These are phyloP conservation scores for Myriangium duriaei DNA, from an alignment of 2,329 filamentous ascomycete species.

Conservation along the genomic window DNA sequence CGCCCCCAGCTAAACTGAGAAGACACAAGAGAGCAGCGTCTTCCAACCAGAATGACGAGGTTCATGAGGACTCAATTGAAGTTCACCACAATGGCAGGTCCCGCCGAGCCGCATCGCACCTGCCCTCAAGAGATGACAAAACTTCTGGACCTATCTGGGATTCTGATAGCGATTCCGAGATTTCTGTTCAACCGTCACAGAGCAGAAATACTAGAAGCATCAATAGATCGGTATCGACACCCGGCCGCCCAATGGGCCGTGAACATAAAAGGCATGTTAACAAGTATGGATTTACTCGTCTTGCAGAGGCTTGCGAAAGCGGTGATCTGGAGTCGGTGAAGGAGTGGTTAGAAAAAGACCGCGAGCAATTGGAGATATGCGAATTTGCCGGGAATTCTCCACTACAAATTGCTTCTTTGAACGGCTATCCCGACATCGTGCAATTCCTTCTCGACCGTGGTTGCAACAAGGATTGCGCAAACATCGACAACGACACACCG, in stretches of 20 bases:
- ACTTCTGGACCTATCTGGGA: slow-evolving; percentile 36
- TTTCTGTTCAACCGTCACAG: slow-evolving; percentile 47
- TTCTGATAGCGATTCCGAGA: slow-evolving; percentile 41
- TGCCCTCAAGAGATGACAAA: slow-evolving; percentile 21
- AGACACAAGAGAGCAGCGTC: slow-evolving; percentile 52
- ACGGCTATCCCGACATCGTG: slow-evolving; percentile 78
- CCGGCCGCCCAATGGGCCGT: slow-evolving; percentile 41
- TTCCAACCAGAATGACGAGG: slow-evolving; percentile 47
- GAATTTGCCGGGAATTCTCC: slow-evolving; percentile 97
- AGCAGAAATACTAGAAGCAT: slow-evolving; percentile 41
- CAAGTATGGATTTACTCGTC: slow-evolving; percentile 77
- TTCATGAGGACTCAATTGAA: slow-evolving; percentile 29
- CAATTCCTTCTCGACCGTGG: slow-evolving; percentile 73
- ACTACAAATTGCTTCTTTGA: slow-evolving; percentile 80
- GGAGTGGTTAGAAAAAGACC: slow-evolving; percentile 60
- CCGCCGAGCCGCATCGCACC: slow-evolving; percentile 40
- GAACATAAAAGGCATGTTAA: slow-evolving; percentile 73
- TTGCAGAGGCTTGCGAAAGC: slow-evolving; percentile 81
- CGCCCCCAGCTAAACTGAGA: slow-evolving; percentile 47
- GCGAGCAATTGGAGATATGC: slow-evolving; percentile 75
- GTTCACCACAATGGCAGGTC: slow-evolving; percentile 13
- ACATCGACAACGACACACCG: slow-evolving; percentile 70
- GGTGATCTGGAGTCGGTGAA: slow-evolving; percentile 73
- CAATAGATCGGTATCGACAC: slow-evolving; percentile 40
- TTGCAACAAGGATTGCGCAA: slow-evolving; percentile 70